Evolutionary conservation across 106 monocot genomes (phyloP).

Genomic region (Xerophyta viscosa): DNA sequence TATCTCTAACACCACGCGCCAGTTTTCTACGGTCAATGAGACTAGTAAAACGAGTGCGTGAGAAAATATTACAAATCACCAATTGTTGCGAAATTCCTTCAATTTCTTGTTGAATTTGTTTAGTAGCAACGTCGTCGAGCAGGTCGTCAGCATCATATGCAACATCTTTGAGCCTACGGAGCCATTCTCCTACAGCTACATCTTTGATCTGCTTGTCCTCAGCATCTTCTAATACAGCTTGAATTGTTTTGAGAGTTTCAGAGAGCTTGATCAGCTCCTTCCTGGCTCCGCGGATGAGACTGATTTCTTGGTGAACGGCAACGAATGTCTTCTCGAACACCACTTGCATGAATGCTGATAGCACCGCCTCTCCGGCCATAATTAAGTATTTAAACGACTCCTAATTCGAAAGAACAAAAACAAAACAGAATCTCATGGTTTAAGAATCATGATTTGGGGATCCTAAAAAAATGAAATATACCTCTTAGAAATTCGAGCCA

Average conservation of each 20-base stretch:
- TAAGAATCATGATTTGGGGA: too few species aligned
- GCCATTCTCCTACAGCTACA: slow-evolving; percentile 13
- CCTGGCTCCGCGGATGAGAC: slow-evolving; percentile 1
- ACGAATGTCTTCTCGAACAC: slow-evolving; percentile 26
- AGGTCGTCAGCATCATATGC: slow-evolving; percentile 23
- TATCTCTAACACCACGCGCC: not conserved
- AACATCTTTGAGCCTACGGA: slow-evolving; percentile 22
- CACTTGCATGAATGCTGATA: slow-evolving; percentile 19
- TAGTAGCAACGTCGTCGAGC: slow-evolving; percentile 10
- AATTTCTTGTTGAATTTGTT: not conserved
- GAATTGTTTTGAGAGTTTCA: slow-evolving; percentile 8
- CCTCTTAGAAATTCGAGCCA: too few species aligned
- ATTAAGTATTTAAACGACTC: too few species aligned
- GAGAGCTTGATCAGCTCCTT: slow-evolving; percentile 9
- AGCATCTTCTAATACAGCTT: slow-evolving; percentile 23
- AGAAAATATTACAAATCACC: not conserved
- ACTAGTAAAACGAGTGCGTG: not conserved
- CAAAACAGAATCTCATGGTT: too few species aligned
- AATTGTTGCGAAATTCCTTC: not conserved
- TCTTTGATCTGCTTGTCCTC: slow-evolving; percentile 20
- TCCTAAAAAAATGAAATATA: too few species aligned
- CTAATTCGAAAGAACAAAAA: too few species aligned
- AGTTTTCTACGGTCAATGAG: not conserved
- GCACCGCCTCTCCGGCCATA: slow-evolving; percentile 8
- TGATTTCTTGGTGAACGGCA: slow-evolving; percentile 17